Base-by-base conservation (phyloP, 1,284 basidiomycete species). In the Rhizoctonia solani region DNA sequence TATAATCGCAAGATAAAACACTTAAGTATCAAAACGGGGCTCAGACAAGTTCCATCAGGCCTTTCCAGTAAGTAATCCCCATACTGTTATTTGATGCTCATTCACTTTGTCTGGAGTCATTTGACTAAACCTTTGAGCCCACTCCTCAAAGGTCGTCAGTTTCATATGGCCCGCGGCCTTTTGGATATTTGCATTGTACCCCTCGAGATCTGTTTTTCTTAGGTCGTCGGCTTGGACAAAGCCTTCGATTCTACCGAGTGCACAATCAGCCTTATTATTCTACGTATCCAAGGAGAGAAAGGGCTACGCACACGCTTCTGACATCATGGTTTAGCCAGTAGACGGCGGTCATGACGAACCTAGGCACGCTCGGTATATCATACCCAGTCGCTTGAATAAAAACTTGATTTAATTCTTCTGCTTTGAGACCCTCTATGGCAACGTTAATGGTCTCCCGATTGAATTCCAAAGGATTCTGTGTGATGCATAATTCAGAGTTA, bases 361-460 rank as follows among this genome's bases (percentile, higher is more conserved):
- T 58, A 14, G 77, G 75, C 19, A 78, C 72, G 1, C 76, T 68
- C 1, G 77, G 74, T 47, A 79, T 70, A 1, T 72, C 50, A 21
- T 73, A 73, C 0, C 78, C 77, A 0, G 76, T 77, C 0, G 76
- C 78, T 3, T 73, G 70, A 53, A 74, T 73, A 69, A 78, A 77
- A 1, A 74, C 69, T 32, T 74, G 74, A 37, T 77, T 69, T 41
- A 76, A 70, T 54, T 79, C 71, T 3, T 61, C 14, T 46, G 73
- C 73, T 0, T 79, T 79, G 9, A 74, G 68, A 3, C 72, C 71
- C 37, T 80, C 79, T 0, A 77, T 76, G 2, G 74, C 71, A 0
- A 79, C 73, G 11, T 74, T 70, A 2, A 80, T 71, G 8, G 75
- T 73, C 54, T 77, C 70, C 4, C 71, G 69, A 3, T 66, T 54